Conservation (phyloP, 169 alveolate genomes). For the Theileria parva region DNA sequence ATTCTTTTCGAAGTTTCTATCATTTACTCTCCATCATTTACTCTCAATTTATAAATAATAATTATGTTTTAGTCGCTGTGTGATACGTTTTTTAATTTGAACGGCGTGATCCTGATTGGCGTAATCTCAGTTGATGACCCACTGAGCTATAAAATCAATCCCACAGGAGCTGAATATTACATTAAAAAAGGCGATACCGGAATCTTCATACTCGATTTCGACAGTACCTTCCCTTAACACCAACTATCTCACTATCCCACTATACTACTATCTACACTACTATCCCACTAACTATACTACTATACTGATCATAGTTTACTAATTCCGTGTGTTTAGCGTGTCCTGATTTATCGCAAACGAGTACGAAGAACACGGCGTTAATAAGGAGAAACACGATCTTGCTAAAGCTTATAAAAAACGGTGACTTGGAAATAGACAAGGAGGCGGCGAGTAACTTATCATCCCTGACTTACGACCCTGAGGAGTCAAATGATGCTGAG, state of each 20-base stretch:
- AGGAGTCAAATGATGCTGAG: background rate
- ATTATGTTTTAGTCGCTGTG: conserved; percentile 28
- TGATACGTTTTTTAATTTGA: conserved; percentile 25
- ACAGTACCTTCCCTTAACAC: background rate
- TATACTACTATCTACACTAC: background rate
- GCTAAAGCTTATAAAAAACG: background rate
- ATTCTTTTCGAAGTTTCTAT: conserved; percentile 42
- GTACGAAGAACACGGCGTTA: background rate
- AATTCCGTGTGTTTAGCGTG: conserved; percentile 3
- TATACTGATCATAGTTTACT: too few species aligned
- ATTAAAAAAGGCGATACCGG: conserved; percentile 56
- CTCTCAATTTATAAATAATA: background rate
- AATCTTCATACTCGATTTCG: conserved; percentile 42
- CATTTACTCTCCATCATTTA: background rate
- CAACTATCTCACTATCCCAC: background rate
- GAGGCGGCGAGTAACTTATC: background rate
- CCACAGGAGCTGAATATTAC: conserved; percentile 33
- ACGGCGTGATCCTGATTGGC: conserved; percentile 40
- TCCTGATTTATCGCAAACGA: conserved; percentile 17
- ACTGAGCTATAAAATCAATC: conserved; percentile 30
- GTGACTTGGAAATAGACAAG: background rate
- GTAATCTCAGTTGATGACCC: conserved; percentile 17
- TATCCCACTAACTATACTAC: too few species aligned
- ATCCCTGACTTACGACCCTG: background rate
- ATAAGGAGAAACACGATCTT: conserved; percentile 11